Conservation (phyloP, 305 asterid genomes). For the Rubia occidens region DNA sequence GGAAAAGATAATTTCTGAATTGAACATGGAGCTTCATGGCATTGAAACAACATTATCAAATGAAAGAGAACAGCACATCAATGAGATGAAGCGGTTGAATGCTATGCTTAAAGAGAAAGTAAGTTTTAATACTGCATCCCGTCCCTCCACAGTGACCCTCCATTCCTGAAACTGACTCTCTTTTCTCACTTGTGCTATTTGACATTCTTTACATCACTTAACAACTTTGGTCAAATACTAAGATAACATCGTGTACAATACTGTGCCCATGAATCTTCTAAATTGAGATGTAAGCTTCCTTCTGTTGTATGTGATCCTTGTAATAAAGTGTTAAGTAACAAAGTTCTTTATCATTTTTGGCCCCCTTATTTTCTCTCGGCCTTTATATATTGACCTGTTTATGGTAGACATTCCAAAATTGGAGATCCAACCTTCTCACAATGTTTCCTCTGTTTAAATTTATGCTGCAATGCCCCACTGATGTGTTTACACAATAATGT, state of each 20-base stretch:
- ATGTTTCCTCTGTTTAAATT: neutral
- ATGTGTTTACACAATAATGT: slow-evolving; percentile 7
- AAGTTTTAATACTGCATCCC: slow-evolving; percentile 3
- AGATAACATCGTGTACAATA: neutral
- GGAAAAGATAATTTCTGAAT: slow-evolving; percentile 87
- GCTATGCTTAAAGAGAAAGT: slow-evolving; percentile 76
- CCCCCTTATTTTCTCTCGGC: neutral
- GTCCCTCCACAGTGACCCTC: neutral
- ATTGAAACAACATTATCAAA: slow-evolving; percentile 68
- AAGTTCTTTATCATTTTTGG: neutral
- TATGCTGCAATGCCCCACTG: neutral
- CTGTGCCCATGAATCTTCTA: neutral
- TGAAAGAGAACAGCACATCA: slow-evolving; percentile 74
- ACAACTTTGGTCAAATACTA: neutral
- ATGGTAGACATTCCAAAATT: neutral
- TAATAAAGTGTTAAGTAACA: neutral
- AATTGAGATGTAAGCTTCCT: neutral
- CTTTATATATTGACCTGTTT: neutral
- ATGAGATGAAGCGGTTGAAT: slow-evolving; percentile 84
- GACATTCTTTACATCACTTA: neutral
- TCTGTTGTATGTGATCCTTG: neutral
- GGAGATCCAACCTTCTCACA: neutral
- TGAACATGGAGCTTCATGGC: slow-evolving; percentile 88
- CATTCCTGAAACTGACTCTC: neutral
- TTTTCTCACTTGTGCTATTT: neutral